Evolutionary conservation across 2,329 filamentous ascomycete genomes (phyloP).

Genomic region (Akanthomyces lecanii): DNA sequence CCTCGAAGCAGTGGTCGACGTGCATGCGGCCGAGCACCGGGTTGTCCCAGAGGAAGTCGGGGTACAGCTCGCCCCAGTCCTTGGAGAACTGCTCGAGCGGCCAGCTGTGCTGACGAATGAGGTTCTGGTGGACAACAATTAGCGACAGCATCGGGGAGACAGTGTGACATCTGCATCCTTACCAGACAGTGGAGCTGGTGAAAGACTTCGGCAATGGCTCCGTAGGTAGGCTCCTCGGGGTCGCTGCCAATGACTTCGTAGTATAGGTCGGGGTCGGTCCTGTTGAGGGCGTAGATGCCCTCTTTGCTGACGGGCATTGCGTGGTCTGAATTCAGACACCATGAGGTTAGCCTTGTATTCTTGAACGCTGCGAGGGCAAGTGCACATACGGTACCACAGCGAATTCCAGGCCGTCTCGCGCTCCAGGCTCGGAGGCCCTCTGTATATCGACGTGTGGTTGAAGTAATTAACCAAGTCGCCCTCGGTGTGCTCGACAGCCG

Average conservation of each 20-base stretch:
- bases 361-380: neutral
- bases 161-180: neutral
- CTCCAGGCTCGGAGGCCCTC: conserved; percentile 16
- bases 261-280: conserved; percentile 9
- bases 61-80: conserved; percentile 16
- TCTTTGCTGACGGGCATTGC: conserved; percentile 12
- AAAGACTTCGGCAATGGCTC: conserved; percentile 18
- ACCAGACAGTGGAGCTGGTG: conserved; percentile 21
- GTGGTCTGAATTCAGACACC: neutral
- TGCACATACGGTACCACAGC: conserved; percentile 16
- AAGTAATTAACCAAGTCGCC: conserved; percentile 16
- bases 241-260: conserved; percentile 13
- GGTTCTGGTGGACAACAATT: conserved; percentile 6
- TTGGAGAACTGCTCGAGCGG: conserved; percentile 13
- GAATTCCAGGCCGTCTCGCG: conserved; percentile 17
- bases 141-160: too few relatives aligned
- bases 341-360: neutral
- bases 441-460: conserved; percentile 19
- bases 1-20: conserved; percentile 32
- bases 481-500: conserved; percentile 11
- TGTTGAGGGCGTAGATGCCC: conserved; percentile 11
- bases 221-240: conserved; percentile 12
- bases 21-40: conserved; percentile 15
- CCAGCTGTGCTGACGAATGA: conserved; percentile 17
- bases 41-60: conserved; percentile 11